These are phyloP conservation scores for Phytophthora foliorum DNA, from an alignment of 352 stramenopile genomes.

Conservation along the genomic window DNA sequence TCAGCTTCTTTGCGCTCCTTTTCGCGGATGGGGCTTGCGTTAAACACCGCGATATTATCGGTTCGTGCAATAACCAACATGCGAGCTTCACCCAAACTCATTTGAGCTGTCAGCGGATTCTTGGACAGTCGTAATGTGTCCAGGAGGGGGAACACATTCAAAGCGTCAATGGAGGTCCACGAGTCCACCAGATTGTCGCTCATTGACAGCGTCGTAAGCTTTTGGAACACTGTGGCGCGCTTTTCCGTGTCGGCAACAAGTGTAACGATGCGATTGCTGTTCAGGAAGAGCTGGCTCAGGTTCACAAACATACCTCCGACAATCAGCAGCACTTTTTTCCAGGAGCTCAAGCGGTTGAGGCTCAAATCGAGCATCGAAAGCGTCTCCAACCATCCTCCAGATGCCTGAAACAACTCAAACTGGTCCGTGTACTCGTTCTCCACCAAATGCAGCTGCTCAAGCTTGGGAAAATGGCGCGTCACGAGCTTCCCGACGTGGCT, in stretches of 20 bases:
- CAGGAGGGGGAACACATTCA: conserved; percentile 72
- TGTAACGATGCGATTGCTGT: conserved; percentile 65
- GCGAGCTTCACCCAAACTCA: conserved; percentile 73
- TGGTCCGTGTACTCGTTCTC: conserved; percentile 70
- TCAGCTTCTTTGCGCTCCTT: conserved; percentile 83
- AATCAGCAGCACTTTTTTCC: conserved; percentile 49
- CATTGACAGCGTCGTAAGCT: conserved; percentile 66
- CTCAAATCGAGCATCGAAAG: conserved; percentile 74
- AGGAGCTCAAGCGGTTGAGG: conserved; percentile 64
- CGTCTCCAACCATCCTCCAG: conserved; percentile 34
- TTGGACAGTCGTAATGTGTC: conserved; percentile 72
- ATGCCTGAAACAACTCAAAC: conserved; percentile 28
- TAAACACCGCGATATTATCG: conserved; percentile 62
- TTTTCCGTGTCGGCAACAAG: conserved; percentile 32
- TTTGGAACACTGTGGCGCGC: conserved; percentile 39
- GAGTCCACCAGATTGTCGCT: conserved; percentile 75
- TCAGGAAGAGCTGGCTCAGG: conserved; percentile 74
- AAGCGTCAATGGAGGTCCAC: conserved; percentile 80
- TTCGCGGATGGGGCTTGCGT: conserved; percentile 62
- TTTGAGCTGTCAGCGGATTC: conserved; percentile 70
- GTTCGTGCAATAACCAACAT: conserved; percentile 79
- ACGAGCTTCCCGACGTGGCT: conserved; percentile 46
- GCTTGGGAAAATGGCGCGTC: conserved; percentile 59
- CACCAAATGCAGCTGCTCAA: conserved; percentile 67
- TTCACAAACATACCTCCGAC: conserved; percentile 47